These are phyloP conservation scores for Gonapodya sp. DNA, from an alignment of 192 early-diverging fungal species.

Conservation along the genomic window DNA sequence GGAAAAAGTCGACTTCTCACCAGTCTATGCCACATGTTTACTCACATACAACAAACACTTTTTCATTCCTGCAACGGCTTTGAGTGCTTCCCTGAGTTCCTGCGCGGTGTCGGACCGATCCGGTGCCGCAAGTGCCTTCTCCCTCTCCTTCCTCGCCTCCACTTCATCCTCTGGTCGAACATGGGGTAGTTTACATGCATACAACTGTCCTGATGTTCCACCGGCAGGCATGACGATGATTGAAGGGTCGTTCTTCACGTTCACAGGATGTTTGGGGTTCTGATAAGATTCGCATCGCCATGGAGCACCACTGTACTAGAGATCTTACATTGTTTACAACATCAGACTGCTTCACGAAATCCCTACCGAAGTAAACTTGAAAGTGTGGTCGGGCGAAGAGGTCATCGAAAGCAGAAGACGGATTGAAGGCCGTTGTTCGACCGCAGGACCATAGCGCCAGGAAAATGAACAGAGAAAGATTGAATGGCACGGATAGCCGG, in stretches of 20 bases:
- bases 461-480: background rate
- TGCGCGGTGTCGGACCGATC: conserved; percentile 41
- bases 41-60: conserved; percentile 39
- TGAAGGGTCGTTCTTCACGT: conserved; percentile 16
- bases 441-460: background rate
- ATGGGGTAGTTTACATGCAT: conserved; percentile 13
- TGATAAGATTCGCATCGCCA: no score
- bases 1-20: no score
- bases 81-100: conserved; percentile 35
- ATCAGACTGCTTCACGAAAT: conserved; percentile 25
- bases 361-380: conserved; percentile 21
- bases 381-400: conserved; percentile 37
- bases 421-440: background rate
- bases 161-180: conserved; percentile 19
- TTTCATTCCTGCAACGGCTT: conserved; percentile 12
- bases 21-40: no score
- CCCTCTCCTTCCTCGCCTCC: conserved; percentile 23
- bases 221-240: conserved; percentile 31
- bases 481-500: background rate
- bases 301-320: no score
- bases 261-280: no score
- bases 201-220: conserved; percentile 36
- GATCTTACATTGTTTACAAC: conserved; percentile 14
- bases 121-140: conserved; percentile 12
- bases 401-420: conserved; percentile 31